Conservation (phyloP, 1,284 basidiomycete genomes). For the Irpex sp. region DNA sequence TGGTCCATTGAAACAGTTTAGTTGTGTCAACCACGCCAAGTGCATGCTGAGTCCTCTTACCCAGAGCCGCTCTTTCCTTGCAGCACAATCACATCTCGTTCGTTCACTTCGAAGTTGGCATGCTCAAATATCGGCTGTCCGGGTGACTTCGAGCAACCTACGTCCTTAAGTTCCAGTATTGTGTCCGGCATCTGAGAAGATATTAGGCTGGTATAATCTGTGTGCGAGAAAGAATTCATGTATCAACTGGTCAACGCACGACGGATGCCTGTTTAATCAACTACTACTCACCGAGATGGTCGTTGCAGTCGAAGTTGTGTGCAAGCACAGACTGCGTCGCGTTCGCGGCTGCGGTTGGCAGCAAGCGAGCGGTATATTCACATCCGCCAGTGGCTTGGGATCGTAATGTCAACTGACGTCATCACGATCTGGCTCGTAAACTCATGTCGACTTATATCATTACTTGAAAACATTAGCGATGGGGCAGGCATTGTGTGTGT, state of each 20-base stretch:
- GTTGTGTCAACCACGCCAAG: too few species aligned
- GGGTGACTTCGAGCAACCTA: constrained; percentile 41
- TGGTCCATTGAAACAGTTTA: constrained; percentile 17
- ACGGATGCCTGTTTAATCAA: background rate
- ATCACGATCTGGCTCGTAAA: background rate
- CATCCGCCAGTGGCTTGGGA: too few species aligned
- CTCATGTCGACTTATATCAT: too few species aligned
- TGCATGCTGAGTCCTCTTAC: constrained; percentile 33
- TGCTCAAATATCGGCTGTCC: constrained; percentile 50
- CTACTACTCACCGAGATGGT: background rate
- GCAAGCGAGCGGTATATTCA: too few species aligned
- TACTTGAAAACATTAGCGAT: too few species aligned
- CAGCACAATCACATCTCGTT: constrained; percentile 71
- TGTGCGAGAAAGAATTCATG: too few species aligned
- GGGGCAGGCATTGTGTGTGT: too few species aligned
- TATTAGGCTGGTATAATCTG: background rate
- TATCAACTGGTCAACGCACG: too few species aligned
- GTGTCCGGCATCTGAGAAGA: constrained; percentile 6
- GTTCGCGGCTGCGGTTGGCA: background rate
- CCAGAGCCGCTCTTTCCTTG: constrained; percentile 74
- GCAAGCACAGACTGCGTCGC: background rate
- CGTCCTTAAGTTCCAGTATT: constrained; percentile 40
- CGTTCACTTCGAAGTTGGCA: constrained; percentile 56
- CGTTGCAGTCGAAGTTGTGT: background rate
- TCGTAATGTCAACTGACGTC: background rate